Conservation (phyloP, 495 filamentous ascomycete species). For the Trichocladium antarcticum region DNA sequence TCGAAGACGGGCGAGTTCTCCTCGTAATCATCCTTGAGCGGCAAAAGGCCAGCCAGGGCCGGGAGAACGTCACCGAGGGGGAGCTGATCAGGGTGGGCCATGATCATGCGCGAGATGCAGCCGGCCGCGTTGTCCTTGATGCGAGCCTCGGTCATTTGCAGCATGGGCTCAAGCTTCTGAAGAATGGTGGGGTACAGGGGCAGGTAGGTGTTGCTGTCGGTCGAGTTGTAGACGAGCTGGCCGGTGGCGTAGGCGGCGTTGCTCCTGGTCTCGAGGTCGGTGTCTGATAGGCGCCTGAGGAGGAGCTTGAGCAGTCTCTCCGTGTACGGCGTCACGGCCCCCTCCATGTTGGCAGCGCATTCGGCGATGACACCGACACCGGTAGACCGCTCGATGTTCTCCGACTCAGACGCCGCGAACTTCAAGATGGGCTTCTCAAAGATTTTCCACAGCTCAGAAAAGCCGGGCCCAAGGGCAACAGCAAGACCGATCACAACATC, state of each 20-base stretch:
- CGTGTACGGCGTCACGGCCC: constrained; percentile 65
- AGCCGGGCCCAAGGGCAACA: constrained; percentile 67
- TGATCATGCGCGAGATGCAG: constrained; percentile 85
- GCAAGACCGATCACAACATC: constrained; percentile 80
- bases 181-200: constrained; percentile 67
- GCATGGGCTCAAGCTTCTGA: constrained; percentile 68
- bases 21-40: constrained; percentile 87
- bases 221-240: constrained; percentile 68
- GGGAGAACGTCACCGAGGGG: constrained; percentile 74
- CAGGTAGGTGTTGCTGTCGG: constrained; percentile 56
- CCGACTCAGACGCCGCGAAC: constrained; percentile 65
- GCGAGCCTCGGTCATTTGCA: constrained; percentile 61
- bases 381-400: constrained; percentile 75
- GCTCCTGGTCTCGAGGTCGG: constrained; percentile 85
- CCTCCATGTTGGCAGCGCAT: constrained; percentile 77
- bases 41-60: constrained; percentile 63
- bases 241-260: constrained; percentile 89
- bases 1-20: constrained; percentile 89
- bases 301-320: constrained; percentile 63
- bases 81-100: constrained; percentile 64
- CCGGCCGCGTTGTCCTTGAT: constrained; percentile 90
- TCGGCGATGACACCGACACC: constrained; percentile 88
- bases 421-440: constrained; percentile 85
- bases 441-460: constrained; percentile 79
- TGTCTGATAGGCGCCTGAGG: constrained; percentile 75